Evolutionary conservation across 345 rosid species (phyloP).

Genomic region (Salix purpurea): DNA sequence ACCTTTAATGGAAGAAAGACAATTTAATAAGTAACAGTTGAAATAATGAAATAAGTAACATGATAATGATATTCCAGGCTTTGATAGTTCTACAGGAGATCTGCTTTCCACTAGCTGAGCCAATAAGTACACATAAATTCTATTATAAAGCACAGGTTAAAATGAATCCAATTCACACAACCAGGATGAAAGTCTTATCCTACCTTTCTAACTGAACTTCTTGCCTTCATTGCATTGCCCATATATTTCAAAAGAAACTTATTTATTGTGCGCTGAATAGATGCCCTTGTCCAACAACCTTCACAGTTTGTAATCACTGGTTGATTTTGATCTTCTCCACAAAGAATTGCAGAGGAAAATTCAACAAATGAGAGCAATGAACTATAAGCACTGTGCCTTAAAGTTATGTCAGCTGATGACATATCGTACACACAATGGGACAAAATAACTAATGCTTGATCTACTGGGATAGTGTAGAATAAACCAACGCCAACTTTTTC

Average conservation of each 20-base stretch:
- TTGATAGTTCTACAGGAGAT: neutral
- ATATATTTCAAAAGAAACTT: conserved; percentile 67
- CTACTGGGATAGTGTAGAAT: conserved; percentile 47
- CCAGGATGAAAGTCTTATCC: neutral
- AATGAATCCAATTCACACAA: neutral
- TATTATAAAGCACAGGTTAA: neutral
- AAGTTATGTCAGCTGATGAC: conserved; percentile 65
- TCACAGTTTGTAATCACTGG: conserved; percentile 29
- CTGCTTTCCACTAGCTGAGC: neutral
- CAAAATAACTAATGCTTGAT: conserved; percentile 57
- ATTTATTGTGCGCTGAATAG: conserved; percentile 42
- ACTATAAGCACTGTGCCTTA: conserved; percentile 72
- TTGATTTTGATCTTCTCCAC: conserved; percentile 31
- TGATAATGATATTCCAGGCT: neutral
- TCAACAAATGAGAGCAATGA: conserved; percentile 68
- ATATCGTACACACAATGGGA: conserved; percentile 73
- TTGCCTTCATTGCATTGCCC: conserved; percentile 57
- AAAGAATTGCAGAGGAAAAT: conserved; percentile 52
- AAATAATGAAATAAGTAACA: neutral
- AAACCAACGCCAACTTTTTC: conserved; percentile 48
- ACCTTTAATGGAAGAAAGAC: neutral
- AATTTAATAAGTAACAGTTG: neutral
- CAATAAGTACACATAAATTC: neutral
- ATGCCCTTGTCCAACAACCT: conserved; percentile 50
- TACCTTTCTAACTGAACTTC: conserved; percentile 67